Percentiles rank a stretch among this genome's conserved stretches.
Evolutionary conservation across 805 yeast species (phyloP).

Genomic region (Clavispora phyllophila): DNA sequence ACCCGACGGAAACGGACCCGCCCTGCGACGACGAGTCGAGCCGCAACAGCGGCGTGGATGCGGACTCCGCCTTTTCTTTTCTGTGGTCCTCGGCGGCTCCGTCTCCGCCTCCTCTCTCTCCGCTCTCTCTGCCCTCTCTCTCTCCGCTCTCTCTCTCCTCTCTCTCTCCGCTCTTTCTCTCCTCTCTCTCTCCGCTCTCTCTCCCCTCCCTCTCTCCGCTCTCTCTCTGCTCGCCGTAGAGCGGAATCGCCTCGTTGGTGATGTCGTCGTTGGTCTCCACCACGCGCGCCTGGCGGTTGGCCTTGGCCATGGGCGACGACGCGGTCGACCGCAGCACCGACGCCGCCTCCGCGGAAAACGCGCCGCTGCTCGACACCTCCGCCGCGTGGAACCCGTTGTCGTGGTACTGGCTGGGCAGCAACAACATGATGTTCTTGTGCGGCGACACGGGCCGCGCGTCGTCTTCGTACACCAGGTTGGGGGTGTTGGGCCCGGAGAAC

Average conservation of each 20-base stretch:
- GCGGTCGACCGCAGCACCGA: conserved; percentile 23
- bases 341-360: conserved; percentile 13
- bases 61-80: too few relatives aligned
- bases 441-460: conserved; percentile 8
- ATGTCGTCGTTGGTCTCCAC: conserved; percentile 32
- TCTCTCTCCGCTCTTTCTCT: neutral
- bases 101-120: too few relatives aligned
- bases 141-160: neutral
- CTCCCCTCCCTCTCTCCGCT: neutral
- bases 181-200: neutral
- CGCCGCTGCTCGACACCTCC: conserved; percentile 3
- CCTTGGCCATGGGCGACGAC: conserved; percentile 39
- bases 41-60: neutral
- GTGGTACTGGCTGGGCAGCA: conserved; percentile 36
- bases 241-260: conserved; percentile 2
- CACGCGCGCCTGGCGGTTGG: conserved; percentile 41
- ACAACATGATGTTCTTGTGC: conserved; percentile 29
- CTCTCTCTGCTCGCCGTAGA: neutral
- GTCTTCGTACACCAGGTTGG: conserved; percentile 7
- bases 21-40: neutral
- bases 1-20: neutral
- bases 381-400: conserved; percentile 29
- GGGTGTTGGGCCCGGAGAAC: conserved; percentile 16
- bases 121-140: too few relatives aligned
- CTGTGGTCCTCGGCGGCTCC: too few relatives aligned